Evolutionary conservation across 371 early-diverging fungal species (phyloP).

Genomic region (Zancudomyces culisetae): DNA sequence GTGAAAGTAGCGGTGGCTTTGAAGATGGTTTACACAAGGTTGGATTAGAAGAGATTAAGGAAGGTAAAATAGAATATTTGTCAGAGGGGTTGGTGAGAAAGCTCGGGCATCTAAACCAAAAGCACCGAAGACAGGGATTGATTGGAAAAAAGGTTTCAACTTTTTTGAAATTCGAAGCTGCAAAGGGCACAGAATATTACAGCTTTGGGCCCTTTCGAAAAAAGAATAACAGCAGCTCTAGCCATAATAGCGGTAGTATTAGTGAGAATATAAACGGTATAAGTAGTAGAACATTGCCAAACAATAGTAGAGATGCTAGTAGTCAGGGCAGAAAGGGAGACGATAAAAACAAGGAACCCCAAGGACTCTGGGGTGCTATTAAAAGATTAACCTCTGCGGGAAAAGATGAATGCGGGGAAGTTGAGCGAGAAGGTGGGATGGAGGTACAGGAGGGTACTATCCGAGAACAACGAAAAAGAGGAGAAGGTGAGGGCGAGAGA

Average conservation of each 20-base stretch:
- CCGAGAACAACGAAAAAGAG: no score
- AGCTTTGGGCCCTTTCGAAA: constrained; percentile 5
- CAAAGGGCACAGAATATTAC: neutral
- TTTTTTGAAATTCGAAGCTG: constrained; percentile 8
- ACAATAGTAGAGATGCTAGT: neutral
- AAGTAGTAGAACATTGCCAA: neutral
- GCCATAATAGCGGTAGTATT: no score
- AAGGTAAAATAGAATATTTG: constrained; percentile 12
- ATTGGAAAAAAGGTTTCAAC: constrained; percentile 10
- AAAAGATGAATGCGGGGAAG: neutral
- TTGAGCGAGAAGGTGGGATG: neutral
- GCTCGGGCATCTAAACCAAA: constrained; percentile 8
- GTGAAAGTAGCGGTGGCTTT: neutral
- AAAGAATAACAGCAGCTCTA: constrained; percentile 6
- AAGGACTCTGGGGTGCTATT: neutral
- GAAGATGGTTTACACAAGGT: neutral
- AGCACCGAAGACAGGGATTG: constrained; percentile 6
- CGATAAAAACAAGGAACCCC: no score
- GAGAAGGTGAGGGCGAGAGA: neutral
- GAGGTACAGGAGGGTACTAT: neutral
- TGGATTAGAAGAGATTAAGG: constrained; percentile 5
- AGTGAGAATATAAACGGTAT: neutral
- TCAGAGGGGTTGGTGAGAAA: constrained; percentile 20
- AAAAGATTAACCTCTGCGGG: neutral
- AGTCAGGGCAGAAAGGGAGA: no score